Conservation (phyloP, 345 rosid species). For the Lepidium sativum region DNA sequence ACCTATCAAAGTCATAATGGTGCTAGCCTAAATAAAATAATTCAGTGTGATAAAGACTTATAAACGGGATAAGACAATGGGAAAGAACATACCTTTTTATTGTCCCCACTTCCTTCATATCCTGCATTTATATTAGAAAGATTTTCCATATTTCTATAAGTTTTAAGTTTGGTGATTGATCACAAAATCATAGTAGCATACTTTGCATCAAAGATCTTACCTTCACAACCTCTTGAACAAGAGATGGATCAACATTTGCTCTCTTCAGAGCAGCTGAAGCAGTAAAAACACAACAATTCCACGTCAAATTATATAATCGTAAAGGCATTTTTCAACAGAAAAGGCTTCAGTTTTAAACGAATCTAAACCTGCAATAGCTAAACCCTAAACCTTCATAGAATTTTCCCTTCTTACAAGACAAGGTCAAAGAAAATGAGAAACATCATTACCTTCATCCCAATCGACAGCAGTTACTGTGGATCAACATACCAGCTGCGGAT, state of each 20-base stretch:
- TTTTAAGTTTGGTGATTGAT: too few relatives aligned
- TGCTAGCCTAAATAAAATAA: not conserved
- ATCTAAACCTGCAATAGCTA: conserved; percentile 62
- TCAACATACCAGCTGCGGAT: too few relatives aligned
- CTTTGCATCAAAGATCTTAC: too few relatives aligned
- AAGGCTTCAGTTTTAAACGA: not conserved
- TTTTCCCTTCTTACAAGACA: too few relatives aligned
- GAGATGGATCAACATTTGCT: conserved; percentile 79
- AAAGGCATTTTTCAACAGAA: not conserved
- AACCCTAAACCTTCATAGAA: too few relatives aligned
- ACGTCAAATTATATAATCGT: not conserved
- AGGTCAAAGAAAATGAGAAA: too few relatives aligned
- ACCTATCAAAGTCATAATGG: not conserved
- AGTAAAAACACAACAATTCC: not conserved
- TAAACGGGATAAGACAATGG: not conserved
- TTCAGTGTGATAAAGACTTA: not conserved
- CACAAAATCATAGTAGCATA: too few relatives aligned
- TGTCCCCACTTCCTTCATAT: conserved; percentile 33
- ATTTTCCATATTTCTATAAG: too few relatives aligned
- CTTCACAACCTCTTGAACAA: conserved; percentile 87
- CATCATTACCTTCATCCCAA: too few relatives aligned
- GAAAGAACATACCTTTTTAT: conserved; percentile 3
- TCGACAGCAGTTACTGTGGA: too few relatives aligned
- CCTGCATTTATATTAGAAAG: too few relatives aligned
- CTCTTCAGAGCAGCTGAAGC: conserved; percentile 78